phyloP scores from a whole-genome alignment of 805 yeast species.

The Candida tibetensis region DNA sequence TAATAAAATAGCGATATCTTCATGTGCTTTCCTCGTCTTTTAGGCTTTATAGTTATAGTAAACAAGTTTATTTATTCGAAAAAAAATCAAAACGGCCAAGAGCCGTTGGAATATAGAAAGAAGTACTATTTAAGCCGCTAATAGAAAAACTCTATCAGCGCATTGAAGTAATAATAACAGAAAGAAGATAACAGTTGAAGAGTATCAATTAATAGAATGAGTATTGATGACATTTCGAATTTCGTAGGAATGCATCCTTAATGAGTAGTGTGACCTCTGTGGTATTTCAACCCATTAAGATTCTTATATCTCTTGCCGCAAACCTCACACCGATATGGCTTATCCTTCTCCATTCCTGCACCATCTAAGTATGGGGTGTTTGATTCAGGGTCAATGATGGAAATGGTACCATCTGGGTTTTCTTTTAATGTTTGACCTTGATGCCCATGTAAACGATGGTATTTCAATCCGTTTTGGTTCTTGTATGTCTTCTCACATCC shows the following conservation, averaged over 20 bases:
- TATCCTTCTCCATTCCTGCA: slow-evolving; percentile 93
- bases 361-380: slow-evolving; percentile 92
- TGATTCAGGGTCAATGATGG: slow-evolving; percentile 87
- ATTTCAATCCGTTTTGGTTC: slow-evolving; percentile 95
- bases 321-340: slow-evolving; percentile 97
- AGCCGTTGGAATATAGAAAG: no score
- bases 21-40: no score
- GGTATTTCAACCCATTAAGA: slow-evolving; percentile 93
- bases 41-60: no score
- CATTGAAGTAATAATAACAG: background rate
- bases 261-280: slow-evolving; percentile 97
- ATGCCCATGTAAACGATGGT: slow-evolving; percentile 94
- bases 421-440: slow-evolving; percentile 90
- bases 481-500: slow-evolving; percentile 98
- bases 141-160: no score
- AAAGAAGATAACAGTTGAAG: background rate
- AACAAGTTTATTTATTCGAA: no score
- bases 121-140: no score
- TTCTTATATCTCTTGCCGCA: slow-evolving; percentile 97
- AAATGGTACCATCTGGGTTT: slow-evolving; percentile 89
- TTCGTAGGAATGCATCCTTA: slow-evolving; percentile 23
- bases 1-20: no score
- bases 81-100: no score
- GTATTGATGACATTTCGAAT: no score
- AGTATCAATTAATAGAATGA: no score